Evolutionary conservation across 225 moss, liverwort and hornwort genomes (phyloP), one percentile per base, ranked within the genome.

Genomic region (Pseudisothecium myosuroides): DNA sequence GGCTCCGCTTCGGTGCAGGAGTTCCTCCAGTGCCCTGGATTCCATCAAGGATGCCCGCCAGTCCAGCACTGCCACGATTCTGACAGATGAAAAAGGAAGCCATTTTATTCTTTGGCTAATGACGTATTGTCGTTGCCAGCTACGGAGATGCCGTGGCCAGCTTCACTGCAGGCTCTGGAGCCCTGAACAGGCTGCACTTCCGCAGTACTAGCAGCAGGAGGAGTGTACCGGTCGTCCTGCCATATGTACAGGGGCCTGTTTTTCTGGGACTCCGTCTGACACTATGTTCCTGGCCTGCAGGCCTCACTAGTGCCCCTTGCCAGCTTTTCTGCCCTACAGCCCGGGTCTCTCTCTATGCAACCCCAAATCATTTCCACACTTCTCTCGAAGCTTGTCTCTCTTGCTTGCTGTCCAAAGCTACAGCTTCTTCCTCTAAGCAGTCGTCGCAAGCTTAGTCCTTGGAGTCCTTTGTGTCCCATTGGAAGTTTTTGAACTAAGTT

Each of bases 101-200:
- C 64, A 77, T 39, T 65, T 23, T 22, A 39, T 58, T 72, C 52
- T 56, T 49, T 37, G 41, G 45, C n/a, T 74, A 49, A 60, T 47
- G 85, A 75, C 49, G 66, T 58, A 49, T 50, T 58, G 32, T 75
- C 47, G 56, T 54, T 88, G 90, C 92, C 92, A 91, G 91, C 92
- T 76, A 82, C 49, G 81, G 84, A 87, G 81, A 89, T 87, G 68
- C 92, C 72, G 56, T 79, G 56, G 61, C 87, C 75, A 81, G 84
- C 71, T 37, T 81, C 86, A 18, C n/a, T 49, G 62, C 55, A 54
- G 84, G 69, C 31, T 84, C 68, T 55, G 39, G 55, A 68, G 69
- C 84, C 68, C 69, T 54, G 84, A 84, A 55, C 84, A 50, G 50
- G 65, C 83, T 83, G 83, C 59, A 24, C 36, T 69, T 52, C 84